Base-by-base conservation (phyloP, 805 yeast genomes). In the Saccharomyces jurei region DNA sequence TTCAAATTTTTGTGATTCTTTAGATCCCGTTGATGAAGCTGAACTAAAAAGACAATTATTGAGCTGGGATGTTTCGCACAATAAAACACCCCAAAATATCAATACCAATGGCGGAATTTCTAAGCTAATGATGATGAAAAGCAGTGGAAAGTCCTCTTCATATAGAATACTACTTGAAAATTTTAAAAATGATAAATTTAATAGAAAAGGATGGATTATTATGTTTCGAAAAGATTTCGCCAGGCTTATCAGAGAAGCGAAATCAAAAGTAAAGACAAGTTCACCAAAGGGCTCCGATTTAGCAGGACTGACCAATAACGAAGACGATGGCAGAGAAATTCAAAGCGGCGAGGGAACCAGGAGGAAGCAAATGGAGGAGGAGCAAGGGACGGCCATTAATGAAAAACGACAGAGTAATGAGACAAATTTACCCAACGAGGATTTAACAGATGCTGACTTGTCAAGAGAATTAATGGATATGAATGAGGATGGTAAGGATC, bases 1-100 rank as follows among this genome's bases (percentile, higher is more conserved):
- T 64, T 84, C 96, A 11, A 89, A 89, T 63, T 77, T 66, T 49
- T 59, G 83, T 47, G 96, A 89, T 64, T 79, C 90, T 5, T 72
- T 79, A 36, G 76, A 74, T 30, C 96, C 96, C 0, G 80, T 79
- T 3, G 69, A 80, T 27, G 83, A 81, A 25, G 70, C 73, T 41
- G 78, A 80, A 4, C 67, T 91, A 50, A 73, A 80, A 50, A 80
- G 77, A 52, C 78, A 78, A 51, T 73, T 91, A 41, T 66, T 71
- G 25, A 81, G 82, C 61, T 87, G 95, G 95, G 96, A 89, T 63
- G 67, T 66, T 8, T 60, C 73, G 5, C 66, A 62, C 27, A 61
- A 55, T 41, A 49, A 50, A 22, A 36, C 61, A 1, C 53, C 55
- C 4, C 44, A 36, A 36, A 36, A 36, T 36, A 48, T 63, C 13